These are phyloP conservation scores for Malania oleifera DNA, from an alignment of 164 flowering plant species.

Conservation along the genomic window DNA sequence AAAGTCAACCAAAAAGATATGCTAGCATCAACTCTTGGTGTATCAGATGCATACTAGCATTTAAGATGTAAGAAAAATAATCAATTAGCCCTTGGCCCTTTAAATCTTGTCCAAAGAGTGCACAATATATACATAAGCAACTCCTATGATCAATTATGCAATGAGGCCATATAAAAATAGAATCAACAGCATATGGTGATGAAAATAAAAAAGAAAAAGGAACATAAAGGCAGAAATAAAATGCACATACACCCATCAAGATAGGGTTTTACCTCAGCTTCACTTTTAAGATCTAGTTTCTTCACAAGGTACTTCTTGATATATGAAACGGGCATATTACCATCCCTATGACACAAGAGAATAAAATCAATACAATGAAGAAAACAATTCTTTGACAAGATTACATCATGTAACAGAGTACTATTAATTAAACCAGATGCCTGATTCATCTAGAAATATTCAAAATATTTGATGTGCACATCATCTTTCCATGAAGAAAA, in stretches of 20 bases:
- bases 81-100: too few relatives aligned
- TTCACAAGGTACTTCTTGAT: conserved; percentile 24
- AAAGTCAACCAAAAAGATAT: too few relatives aligned
- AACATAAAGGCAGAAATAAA: background rate
- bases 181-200: background rate
- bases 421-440: background rate
- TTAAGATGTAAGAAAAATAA: too few relatives aligned
- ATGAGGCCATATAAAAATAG: too few relatives aligned
- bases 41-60: too few relatives aligned
- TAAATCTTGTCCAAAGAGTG: too few relatives aligned
- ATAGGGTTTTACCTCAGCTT: conserved; percentile 25
- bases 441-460: too few relatives aligned
- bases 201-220: background rate
- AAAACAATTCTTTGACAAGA: background rate
- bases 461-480: too few relatives aligned
- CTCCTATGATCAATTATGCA: too few relatives aligned
- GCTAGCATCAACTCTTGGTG: too few relatives aligned
- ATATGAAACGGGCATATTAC: conserved; percentile 21
- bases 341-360: conserved; percentile 18
- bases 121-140: too few relatives aligned
- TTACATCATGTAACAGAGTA: background rate
- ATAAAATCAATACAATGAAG: background rate
- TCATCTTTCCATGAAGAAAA: too few relatives aligned
- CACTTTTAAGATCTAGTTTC: conserved; percentile 28
- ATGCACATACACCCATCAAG: background rate